These are phyloP conservation scores for Penicillium thymicola DNA, from an alignment of 2,329 filamentous ascomycete genomes.

Conservation along the genomic window DNA sequence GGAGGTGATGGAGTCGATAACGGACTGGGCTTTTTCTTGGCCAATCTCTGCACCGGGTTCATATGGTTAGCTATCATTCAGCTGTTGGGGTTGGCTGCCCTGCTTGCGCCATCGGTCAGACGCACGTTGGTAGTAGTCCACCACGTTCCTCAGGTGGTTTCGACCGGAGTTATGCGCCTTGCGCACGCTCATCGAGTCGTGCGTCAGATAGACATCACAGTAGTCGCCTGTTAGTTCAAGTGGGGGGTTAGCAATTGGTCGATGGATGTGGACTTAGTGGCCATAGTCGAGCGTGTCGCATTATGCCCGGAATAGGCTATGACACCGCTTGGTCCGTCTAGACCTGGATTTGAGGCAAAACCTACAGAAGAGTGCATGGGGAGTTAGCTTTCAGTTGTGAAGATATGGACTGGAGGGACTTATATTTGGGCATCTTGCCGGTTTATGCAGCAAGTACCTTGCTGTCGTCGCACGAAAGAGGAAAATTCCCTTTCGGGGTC, in stretches of 20 bases:
- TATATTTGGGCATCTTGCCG: conserved; percentile 81
- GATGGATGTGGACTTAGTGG: background rate
- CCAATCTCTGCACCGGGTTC: conserved; percentile 72
- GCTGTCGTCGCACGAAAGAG: conserved; percentile 17
- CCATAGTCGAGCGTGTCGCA: conserved; percentile 1
- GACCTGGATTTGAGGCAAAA: conserved; percentile 14
- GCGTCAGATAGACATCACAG: conserved; percentile 99
- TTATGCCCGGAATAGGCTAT: conserved; percentile 2
- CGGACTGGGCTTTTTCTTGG: conserved; percentile 95
- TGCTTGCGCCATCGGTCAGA: background rate
- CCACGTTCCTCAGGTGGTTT: conserved; percentile 95
- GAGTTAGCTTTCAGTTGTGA: conserved; percentile 36
- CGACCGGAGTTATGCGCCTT: conserved; percentile 97
- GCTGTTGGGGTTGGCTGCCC: background rate
- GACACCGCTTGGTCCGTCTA: background rate
- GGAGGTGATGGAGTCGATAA: conserved; percentile 96
- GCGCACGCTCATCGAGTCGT: conserved; percentile 99
- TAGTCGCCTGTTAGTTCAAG: conserved; percentile 65
- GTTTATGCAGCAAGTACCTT: conserved; percentile 17
- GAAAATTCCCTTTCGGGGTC: conserved; percentile 20
- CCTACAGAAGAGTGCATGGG: conserved; percentile 66
- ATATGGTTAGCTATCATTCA: background rate
- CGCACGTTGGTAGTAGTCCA: conserved; percentile 94
- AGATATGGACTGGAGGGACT: conserved; percentile 40
- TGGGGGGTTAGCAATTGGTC: conserved; percentile 7